Conservation (phyloP, 192 early-diverging fungal species). For the Linnemannia elongata region DNA sequence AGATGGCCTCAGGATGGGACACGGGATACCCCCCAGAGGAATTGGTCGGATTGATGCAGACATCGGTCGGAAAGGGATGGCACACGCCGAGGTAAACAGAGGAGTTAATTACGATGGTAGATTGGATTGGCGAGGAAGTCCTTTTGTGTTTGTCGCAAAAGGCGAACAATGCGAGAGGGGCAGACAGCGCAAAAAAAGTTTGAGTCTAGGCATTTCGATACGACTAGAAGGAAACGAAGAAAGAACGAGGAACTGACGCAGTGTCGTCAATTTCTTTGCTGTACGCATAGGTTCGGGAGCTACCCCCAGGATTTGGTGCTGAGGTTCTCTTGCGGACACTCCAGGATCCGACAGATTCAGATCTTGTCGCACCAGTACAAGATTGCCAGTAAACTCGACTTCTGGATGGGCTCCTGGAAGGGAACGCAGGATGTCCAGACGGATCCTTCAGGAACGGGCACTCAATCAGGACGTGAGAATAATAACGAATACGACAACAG, state of each 20-base stretch:
- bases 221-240: background rate
- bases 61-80: slow-evolving; percentile 60
- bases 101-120: background rate
- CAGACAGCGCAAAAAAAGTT: background rate
- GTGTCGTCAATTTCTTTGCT: background rate
- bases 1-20: slow-evolving; percentile 60
- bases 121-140: background rate
- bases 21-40: slow-evolving; percentile 59
- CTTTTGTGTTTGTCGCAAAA: background rate
- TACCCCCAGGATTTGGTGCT: slow-evolving; percentile 81
- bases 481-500: slow-evolving; percentile 12
- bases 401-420: slow-evolving; percentile 71
- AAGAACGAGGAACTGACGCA: background rate
- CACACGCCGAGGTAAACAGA: slow-evolving; percentile 60
- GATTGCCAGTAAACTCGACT: slow-evolving; percentile 78
- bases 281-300: slow-evolving; percentile 67
- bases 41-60: slow-evolving; percentile 53
- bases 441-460: slow-evolving; percentile 15
- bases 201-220: background rate
- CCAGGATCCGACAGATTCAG: slow-evolving; percentile 75
- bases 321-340: slow-evolving; percentile 64
- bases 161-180: background rate
- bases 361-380: slow-evolving; percentile 85
- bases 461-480: background rate
- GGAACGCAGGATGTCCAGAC: slow-evolving; percentile 38